phyloP scores from a whole-genome alignment of 2,329 filamentous ascomycete genomes.

The Colletotrichum camelliae region DNA sequence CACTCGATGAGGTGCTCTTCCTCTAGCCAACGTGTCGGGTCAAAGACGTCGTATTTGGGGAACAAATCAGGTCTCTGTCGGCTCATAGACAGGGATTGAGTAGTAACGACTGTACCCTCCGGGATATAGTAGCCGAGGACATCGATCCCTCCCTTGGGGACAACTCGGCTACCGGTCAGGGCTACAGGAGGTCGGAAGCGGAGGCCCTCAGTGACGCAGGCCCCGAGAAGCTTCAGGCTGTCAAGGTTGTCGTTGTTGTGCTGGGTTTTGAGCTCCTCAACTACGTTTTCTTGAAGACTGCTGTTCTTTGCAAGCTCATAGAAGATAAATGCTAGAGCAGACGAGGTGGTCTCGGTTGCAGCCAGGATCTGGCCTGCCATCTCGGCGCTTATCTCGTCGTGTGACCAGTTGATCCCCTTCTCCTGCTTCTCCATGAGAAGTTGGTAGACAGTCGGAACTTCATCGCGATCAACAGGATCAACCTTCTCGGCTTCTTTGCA shows the following conservation, averaged over 20 bases:
- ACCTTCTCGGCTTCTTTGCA: slow-evolving; percentile 3
- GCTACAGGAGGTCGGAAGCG: not conserved
- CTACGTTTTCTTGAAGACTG: not conserved
- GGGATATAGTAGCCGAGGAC: not conserved
- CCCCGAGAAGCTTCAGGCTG: not conserved
- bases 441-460: slow-evolving; percentile 12
- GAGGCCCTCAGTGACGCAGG: not conserved
- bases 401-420: not conserved
- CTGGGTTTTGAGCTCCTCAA: not conserved
- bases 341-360: slow-evolving; percentile 24
- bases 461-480: not conserved
- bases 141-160: not conserved
- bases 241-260: not conserved
- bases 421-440: slow-evolving; percentile 11
- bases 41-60: not conserved
- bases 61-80: not conserved
- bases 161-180: not conserved
- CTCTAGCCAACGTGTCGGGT: not conserved
- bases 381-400: slow-evolving; percentile 22
- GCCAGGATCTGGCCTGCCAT: slow-evolving; percentile 25
- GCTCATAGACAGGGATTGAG: not conserved
- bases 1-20: not conserved
- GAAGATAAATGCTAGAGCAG: slow-evolving; percentile 23
- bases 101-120: not conserved
- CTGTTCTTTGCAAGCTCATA: slow-evolving; percentile 21